A percentile compares a stretch with the other conserved stretches of the same genome.
These are phyloP conservation scores for Microcera coccophila DNA, from an alignment of 2,329 filamentous ascomycete species.

Conservation along the genomic window DNA sequence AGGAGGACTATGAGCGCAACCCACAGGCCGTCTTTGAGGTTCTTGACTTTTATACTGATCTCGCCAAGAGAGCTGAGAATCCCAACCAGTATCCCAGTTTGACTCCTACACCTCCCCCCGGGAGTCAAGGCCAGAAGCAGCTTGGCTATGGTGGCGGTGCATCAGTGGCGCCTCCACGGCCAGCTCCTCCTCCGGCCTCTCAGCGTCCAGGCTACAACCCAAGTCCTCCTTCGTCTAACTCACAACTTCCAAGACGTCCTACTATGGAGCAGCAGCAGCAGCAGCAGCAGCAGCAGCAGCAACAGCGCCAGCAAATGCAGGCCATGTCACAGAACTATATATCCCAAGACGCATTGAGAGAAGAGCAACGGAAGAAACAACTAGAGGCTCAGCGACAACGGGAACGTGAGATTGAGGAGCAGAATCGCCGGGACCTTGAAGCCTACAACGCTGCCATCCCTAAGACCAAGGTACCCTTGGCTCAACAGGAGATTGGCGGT, in stretches of 20 bases:
- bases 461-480: constrained; percentile 72
- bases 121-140: constrained; percentile 57
- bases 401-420: constrained; percentile 58
- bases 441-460: constrained; percentile 88
- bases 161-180: constrained; percentile 64
- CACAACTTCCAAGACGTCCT: constrained; percentile 44
- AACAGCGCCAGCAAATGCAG: constrained; percentile 57
- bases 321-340: constrained; percentile 53
- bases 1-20: constrained; percentile 97
- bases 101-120: constrained; percentile 61
- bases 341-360: constrained; percentile 46
- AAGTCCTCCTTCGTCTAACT: constrained; percentile 34
- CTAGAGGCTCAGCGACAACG: constrained; percentile 53
- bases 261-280: constrained; percentile 34
- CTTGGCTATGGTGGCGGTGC: constrained; percentile 56
- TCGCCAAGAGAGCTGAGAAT: constrained; percentile 71
- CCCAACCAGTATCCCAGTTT: constrained; percentile 64
- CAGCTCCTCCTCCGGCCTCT: constrained; percentile 45
- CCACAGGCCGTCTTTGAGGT: constrained; percentile 81
- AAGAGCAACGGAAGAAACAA: constrained; percentile 61
- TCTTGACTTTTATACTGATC: constrained; percentile 80
- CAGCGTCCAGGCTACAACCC: constrained; percentile 44
- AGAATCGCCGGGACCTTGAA: constrained; percentile 71
- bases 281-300: constrained; percentile 43
- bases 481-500: constrained; percentile 83